phyloP scores from a whole-genome alignment of 2,329 filamentous ascomycete species.

The Talaromyces sp. region DNA sequence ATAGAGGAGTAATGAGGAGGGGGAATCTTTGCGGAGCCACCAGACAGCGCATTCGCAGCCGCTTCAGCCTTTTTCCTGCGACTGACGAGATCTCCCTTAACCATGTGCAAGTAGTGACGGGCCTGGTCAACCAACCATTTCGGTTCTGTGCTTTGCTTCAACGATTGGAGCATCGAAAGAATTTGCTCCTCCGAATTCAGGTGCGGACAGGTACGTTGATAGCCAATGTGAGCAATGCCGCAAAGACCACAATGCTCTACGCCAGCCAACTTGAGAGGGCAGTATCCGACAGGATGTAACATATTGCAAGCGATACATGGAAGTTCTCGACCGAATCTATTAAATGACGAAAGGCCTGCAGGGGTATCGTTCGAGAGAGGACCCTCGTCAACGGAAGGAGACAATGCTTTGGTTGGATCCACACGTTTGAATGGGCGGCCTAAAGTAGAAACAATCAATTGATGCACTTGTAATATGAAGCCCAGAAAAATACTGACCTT shows the following conservation, averaged over 20 bases:
- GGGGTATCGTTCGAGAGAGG: constrained; percentile 2
- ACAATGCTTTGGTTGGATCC: constrained; percentile 12
- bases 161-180: constrained; percentile 56
- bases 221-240: constrained; percentile 56
- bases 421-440: constrained; percentile 36
- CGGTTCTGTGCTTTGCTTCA: constrained; percentile 55
- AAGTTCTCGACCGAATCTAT: background rate
- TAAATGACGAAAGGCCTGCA: background rate
- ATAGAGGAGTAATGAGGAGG: background rate
- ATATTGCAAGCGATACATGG: constrained; percentile 51
- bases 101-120: constrained; percentile 51
- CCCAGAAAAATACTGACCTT: constrained; percentile 14
- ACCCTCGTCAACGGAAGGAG: constrained; percentile 14
- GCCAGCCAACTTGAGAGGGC: constrained; percentile 55
- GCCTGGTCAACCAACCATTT: constrained; percentile 49
- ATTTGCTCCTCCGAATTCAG: constrained; percentile 60
- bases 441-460: constrained; percentile 11
- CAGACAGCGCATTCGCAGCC: background rate
- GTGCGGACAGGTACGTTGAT: constrained; percentile 54
- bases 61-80: constrained; percentile 38
- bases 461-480: background rate
- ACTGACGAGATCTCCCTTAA: constrained; percentile 52
- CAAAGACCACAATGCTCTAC: constrained; percentile 61
- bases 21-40: background rate
- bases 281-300: constrained; percentile 53